Evolutionary conservation across 305 asterid genomes (phyloP), one percentile per base, ranked within the genome.

Genomic region (Fraxinus dipetala): DNA sequence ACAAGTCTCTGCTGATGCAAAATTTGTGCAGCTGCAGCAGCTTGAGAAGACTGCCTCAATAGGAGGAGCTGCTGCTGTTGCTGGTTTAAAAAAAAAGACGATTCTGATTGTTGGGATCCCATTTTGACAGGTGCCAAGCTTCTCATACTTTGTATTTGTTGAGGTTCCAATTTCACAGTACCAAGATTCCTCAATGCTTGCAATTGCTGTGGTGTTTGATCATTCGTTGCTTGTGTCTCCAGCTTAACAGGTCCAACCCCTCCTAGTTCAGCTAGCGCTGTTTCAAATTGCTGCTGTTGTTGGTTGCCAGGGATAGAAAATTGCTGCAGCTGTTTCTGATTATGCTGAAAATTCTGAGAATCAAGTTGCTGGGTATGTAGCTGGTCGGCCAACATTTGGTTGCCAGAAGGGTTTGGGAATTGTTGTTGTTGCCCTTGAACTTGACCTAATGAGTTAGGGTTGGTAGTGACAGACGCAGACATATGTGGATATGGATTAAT

Each of bases 1-100:
- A 88, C 81, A 36, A 91, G 77, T 88, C 97, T 90, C 88, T 94
- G 99, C 76, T 95, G 99, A 67, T 94, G 98, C 83, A 91, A 86
- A 77, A 91, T 85, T 59, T 95, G 98, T 10, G 95, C 90, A 1
- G 95, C 94, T 24, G 94, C 93, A 63, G 97, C 95, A 54, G 94
- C 95, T 84, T 94, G 98, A 79, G 96, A 87, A 20, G 95, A 84
- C 86, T 89, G 97, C 81, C 93, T 84, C 26, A 92, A 88, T 91
- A 90, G 85, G 61, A 89, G 93, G 76, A 89, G 81, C 85, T 90
- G 93, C 59, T 87, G 89, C n/a, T 84, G 98, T 65, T 93, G 97
- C 72, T 92, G 98, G 34, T 89, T 94, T 32, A 90, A 83, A 82
- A 92, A 92, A 84, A 91, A 65, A 74, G 98, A 91, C 0, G 93